These are phyloP conservation scores for Stemphylium beticola DNA, from an alignment of 2,329 filamentous ascomycete species.

Conservation along the genomic window DNA sequence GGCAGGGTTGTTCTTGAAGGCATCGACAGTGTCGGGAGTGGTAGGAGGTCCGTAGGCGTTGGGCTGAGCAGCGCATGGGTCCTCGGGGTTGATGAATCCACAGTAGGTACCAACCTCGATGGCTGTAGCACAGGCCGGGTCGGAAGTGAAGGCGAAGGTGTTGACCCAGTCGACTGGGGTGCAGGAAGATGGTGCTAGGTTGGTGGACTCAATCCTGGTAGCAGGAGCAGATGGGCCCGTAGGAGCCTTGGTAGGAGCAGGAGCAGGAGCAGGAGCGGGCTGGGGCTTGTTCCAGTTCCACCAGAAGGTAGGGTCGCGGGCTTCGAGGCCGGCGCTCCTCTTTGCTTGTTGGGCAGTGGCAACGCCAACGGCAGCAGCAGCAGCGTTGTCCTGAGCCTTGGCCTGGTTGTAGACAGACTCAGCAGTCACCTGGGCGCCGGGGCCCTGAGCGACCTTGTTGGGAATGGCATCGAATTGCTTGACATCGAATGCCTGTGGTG, in stretches of 20 bases:
- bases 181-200: slow-evolving; percentile 27
- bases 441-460: slow-evolving; percentile 18
- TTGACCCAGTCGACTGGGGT: slow-evolving; percentile 30
- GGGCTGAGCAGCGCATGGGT: slow-evolving; percentile 37
- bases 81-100: slow-evolving; percentile 35
- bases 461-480: slow-evolving; percentile 12
- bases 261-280: background rate
- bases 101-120: slow-evolving; percentile 35
- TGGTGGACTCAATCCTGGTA: slow-evolving; percentile 10
- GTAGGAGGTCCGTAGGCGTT: slow-evolving; percentile 27
- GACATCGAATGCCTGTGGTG: slow-evolving; percentile 27
- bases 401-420: slow-evolving; percentile 21
- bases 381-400: slow-evolving; percentile 19
- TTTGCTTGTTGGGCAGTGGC: slow-evolving; percentile 23
- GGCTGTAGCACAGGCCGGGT: slow-evolving; percentile 27
- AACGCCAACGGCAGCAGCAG: slow-evolving; percentile 18
- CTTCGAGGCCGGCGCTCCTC: slow-evolving; percentile 12
- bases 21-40: slow-evolving; percentile 29
- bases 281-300: slow-evolving; percentile 9
- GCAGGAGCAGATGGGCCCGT: slow-evolving; percentile 22
- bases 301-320: slow-evolving; percentile 10
- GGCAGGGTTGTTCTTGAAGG: slow-evolving; percentile 31
- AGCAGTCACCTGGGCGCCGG: slow-evolving; percentile 20
- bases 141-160: slow-evolving; percentile 30
- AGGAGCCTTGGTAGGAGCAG: slow-evolving; percentile 13